Evolutionary conservation across 768 basidiomycete species (phyloP), one percentile per base, ranked within the genome.

Genomic region (Albatrellus ellisii): DNA sequence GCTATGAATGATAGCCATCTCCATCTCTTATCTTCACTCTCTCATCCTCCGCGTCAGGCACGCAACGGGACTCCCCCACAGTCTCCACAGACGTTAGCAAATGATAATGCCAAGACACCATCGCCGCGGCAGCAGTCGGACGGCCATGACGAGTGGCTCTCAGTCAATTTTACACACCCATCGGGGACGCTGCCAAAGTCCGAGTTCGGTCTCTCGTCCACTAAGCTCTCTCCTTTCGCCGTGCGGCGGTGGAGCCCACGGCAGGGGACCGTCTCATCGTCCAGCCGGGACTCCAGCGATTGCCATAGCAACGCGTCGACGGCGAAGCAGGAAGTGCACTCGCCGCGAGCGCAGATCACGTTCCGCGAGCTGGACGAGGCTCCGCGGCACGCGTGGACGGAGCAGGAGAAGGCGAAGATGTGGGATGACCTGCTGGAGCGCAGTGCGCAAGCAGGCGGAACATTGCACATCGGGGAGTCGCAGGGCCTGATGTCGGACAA

Each of bases 381-480:
- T 22, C 58, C 59, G 39, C 56, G 59, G 41, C 56, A 58, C 18
- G 64, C 58, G 32, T 57, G 77, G 55, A 73, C 73, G 20, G 79
- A 83, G 54, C 60, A 71, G 51, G 80, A 87, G 61, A 87, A 87
- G 62, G 68, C 69, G 6, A 72, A 69, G 10, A 72, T 71, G 51
- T 86, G 81, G 82, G 70, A 80, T 42, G 76, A 77, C 46, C 52
- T 86, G 42, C 58, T 85, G 46, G 68, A 72, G 54, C 65, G 70
- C 50, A 84, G 82, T 51, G 78, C 68, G 31, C 58, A 59, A 39
- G 84, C 84, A 1, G 84, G 84, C 1, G 84, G 84, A 33, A 87
- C 84, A 40, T 54, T 86, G 42, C 79, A 75, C 50, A 54, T 85
- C 5, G 70, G 63, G 4, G 38, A 34, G 20, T 42, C 31, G 20